Base-by-base conservation (phyloP, 2,329 filamentous ascomycete species). In the Penicillium sp. region DNA sequence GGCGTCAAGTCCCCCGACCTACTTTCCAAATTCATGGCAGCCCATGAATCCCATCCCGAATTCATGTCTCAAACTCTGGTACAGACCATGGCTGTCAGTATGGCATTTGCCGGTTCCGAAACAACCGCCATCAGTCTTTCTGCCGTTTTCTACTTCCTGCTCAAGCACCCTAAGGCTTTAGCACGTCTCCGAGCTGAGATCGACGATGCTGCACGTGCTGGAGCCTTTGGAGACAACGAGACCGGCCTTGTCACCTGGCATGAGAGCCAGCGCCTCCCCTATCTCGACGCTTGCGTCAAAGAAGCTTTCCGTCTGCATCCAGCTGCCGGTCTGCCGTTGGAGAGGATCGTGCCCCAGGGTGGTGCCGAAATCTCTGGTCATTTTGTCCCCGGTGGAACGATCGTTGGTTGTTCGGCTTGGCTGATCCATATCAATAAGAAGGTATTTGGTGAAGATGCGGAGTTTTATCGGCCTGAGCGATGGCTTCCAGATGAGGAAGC, bases 301-400 rank as follows among this genome's bases (percentile, higher is more conserved):
- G 89, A 94, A 69, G 83, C 86, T 4, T 89, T 92, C 74, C 83
- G 88, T 12, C 67, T 90, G 61, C 87, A 92, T 67, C 89, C 89
- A 0, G 87, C 88, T 0, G 81, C 86, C 0, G 89, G 88, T 0
- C 74, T 92, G 5, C 84, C 86, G 0, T 76, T 93, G 41, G 89
- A 93, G 70, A 81, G 89, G 54, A 76, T 92, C 42, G 86, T 89
- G 0, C 89, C 89, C 0, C 28, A 41, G 1, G 24, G 28, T 7
- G 61, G 61, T 4, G 36, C 51, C 4, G 44, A 45, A 6, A 52
- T 64, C 3, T 39, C 28, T 1, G 57, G 57, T 4, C 26, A 60
- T n/a, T 54, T 47, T 9, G 36, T 64, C 4, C 54, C 47, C 2
- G 60, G 48, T 6, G 61, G 61, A 3, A 62, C 60, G 0, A 86